Evolutionary conservation across 1,284 basidiomycete species (phyloP).

Genomic region (Ustilago esculenta): DNA sequence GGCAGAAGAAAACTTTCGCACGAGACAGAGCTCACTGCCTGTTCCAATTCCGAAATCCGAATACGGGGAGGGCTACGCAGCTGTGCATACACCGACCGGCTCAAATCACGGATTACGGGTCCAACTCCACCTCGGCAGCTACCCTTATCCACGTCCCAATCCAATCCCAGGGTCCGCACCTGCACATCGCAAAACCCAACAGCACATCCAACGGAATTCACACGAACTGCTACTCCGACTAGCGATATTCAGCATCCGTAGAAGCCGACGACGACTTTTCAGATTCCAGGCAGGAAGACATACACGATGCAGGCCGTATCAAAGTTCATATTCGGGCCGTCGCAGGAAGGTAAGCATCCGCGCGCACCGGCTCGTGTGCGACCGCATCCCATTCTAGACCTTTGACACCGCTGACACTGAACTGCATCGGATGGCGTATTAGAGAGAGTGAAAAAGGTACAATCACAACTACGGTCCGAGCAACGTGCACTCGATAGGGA

Average conservation of each 20-base stretch:
- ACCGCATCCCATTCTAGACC: too few species aligned
- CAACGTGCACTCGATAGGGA: slow-evolving; percentile 61
- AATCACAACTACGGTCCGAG: slow-evolving; percentile 60
- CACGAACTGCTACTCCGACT: too few species aligned
- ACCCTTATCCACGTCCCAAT: slow-evolving; percentile 4
- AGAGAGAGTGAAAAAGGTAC: slow-evolving; percentile 59
- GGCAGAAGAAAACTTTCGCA: slow-evolving; percentile 4
- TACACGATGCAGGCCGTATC: slow-evolving; percentile 82
- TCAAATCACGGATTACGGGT: slow-evolving; percentile 20
- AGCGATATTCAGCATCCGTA: too few species aligned
- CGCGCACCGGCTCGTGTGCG: too few species aligned
- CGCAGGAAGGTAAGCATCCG: slow-evolving; percentile 79
- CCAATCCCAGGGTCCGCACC: too few species aligned
- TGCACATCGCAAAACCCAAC: background rate
- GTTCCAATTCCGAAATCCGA: slow-evolving; percentile 28
- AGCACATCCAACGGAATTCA: too few species aligned
- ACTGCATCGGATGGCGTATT: background rate
- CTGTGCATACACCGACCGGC: slow-evolving; percentile 14
- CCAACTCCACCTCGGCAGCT: slow-evolving; percentile 26
- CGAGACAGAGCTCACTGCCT: background rate
- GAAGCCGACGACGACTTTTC: too few species aligned
- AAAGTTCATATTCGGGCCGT: slow-evolving; percentile 91
- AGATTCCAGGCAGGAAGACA: background rate
- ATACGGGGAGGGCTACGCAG: slow-evolving; percentile 14
- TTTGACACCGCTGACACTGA: background rate